A percentile compares a stretch with the other conserved stretches of the same genome.
Conservation (phyloP, 306 rosid species). For the Arachis stenosperma region DNA sequence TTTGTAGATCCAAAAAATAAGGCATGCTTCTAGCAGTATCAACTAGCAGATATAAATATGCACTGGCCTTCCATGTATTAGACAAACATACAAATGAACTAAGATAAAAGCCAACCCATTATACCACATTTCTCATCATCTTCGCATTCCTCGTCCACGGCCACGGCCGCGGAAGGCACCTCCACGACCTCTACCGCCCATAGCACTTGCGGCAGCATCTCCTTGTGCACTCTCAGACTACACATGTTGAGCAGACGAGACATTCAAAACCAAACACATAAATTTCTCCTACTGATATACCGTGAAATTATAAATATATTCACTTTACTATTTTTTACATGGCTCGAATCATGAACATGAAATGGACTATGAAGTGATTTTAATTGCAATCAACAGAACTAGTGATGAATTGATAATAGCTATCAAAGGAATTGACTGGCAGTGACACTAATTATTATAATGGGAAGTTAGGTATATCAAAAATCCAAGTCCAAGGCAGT, state of each 20-base stretch:
- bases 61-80: constrained; percentile 20
- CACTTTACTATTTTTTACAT: neutral
- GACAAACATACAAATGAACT: constrained; percentile 21
- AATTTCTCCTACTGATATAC: neutral
- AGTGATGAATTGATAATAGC: neutral
- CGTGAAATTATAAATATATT: neutral
- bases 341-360: neutral
- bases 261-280: constrained; percentile 12
- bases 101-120: constrained; percentile 6
- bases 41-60: constrained; percentile 29
- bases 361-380: neutral
- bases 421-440: neutral
- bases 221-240: constrained; percentile 99
- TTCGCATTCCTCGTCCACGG: constrained; percentile 94
- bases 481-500: neutral
- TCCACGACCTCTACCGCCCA: constrained; percentile 98
- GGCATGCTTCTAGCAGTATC: constrained; percentile 38
- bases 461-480: neutral
- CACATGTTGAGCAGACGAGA: constrained; percentile 34
- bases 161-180: constrained; percentile 70
- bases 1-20: constrained; percentile 30
- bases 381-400: neutral
- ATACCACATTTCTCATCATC: constrained; percentile 49
- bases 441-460: neutral
- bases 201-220: constrained; percentile 97